Evolutionary conservation across 1,139 yeast species (phyloP), one percentile per base, ranked within the genome.

Genomic region (Wickerhamomyces sp.): DNA sequence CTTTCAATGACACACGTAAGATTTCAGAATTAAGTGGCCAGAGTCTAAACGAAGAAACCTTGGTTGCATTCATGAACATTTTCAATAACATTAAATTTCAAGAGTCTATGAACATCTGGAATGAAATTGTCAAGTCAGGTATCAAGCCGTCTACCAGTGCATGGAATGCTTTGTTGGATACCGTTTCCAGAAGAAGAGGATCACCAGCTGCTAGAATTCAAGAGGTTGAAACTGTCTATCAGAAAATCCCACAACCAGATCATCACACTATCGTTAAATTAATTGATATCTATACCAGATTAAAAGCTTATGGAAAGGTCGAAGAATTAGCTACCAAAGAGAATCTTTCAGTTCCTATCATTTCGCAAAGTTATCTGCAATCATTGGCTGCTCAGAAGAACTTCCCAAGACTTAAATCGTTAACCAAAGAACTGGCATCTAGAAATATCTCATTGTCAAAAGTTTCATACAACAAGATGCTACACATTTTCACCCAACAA

Each of bases 151-250:
- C 69, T 2, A 54, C 67, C 10, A 57, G 56, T 9, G 60, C 71
- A 6, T 77, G 79, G 79, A 73, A 75, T 45, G 67, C 69, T 43
- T 60, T 78, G 42, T 60, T 78, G 32, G 57, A 63, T 38, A 66
- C 79, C 1, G 75, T 69, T 27, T 59, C 73, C 5, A 62, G 64
- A 30, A 38, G 30, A 39, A 38, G 26, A 46, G 67, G 43, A 46
- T 61, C 53, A 29, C 54, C 49, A 18, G 51, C 47, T 30, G 57
- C 61, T 37, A 61, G 69, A 41, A 53, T 66, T 14, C 61, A 58
- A 7, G 57, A 65, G 11, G 63, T 69, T 32, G 68, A 68, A 40
- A 64, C 64, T 27, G 59, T 75, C 36, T 68, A 71, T 65, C 54
- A 64, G 23, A 62, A 66, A 51, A 67, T 75, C 65, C 40, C 52